Base-by-base conservation (phyloP, 495 filamentous ascomycete species). In the Jackrogersella multiformis region DNA sequence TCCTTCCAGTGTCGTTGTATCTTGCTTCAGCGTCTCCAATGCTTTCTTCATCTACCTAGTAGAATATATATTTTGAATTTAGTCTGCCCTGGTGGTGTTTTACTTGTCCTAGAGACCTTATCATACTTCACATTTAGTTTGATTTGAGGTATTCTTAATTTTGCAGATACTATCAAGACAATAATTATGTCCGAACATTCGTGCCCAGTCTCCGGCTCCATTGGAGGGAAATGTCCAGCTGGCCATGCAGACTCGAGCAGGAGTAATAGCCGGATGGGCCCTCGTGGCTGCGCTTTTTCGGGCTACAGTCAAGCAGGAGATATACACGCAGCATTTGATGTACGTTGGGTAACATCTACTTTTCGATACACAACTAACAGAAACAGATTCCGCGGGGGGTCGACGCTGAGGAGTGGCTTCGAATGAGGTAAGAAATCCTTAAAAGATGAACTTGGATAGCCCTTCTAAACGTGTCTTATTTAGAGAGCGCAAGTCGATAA, bases 401-500 rank as follows among this genome's bases (percentile, higher is more conserved):
- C 48, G 65, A 68, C 49, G 65, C 36, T 15, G 65, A 38, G 12
- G 65, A 68, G 41, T 68, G 65, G 65, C 65, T 68, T 21, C 58
- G 65, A 39, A 68, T 68, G 65, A 68, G 65, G 65, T 68, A 68
- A 3, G 45, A 39, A 45, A 26, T 45, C n/a, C 24, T 20, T 26
- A 5, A 36, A 28, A 30, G 4, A 53, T 28, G 41, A 12, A 57
- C 35, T 57, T 44, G 62, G 44, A 45, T 15, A 36, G 18, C 7
- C 16, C 32, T 26, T 6, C 64, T 68, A 68, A 68, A 38, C 28
- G 23, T 10, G 9, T 32, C 36, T 6, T 15, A 30, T 52, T 0
- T 46, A 68, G 64, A 56, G 65, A 68, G 34, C 65, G 65, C 16
- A 68, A 68, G 30, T 57, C 65, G 24, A 68, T 68, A 63, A 68